A percentile compares a stretch with the other conserved stretches of the same genome.
Evolutionary conservation across 768 basidiomycete genomes (phyloP).

Genomic region (Lactarius sp.): DNA sequence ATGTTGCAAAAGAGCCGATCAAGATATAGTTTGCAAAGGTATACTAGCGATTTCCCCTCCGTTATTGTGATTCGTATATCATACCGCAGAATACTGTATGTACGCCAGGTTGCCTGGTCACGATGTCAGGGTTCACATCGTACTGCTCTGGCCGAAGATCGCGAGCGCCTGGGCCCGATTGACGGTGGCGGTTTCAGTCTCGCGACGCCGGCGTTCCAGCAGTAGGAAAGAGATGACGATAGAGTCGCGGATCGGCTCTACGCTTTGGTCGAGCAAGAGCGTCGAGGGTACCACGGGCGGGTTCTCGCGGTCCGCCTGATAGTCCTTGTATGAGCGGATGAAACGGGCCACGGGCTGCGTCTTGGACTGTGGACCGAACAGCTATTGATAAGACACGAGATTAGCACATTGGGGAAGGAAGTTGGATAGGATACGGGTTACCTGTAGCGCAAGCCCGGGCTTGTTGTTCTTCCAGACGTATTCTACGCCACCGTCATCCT

Average conservation of each 20-base stretch:
- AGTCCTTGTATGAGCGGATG: slow-evolving; percentile 16
- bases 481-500: slow-evolving; percentile 18
- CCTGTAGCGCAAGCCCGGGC: slow-evolving; percentile 19
- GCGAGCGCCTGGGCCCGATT: slow-evolving; percentile 3
- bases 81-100: background rate
- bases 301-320: slow-evolving; percentile 12
- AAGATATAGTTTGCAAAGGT: too few relatives aligned
- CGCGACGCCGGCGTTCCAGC: slow-evolving; percentile 24
- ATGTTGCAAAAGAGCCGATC: too few relatives aligned
- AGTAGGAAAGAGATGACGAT: slow-evolving; percentile 24
- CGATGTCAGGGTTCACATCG: background rate
- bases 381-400: background rate
- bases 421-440: background rate
- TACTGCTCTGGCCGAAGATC: background rate
- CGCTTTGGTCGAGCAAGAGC: slow-evolving; percentile 21
- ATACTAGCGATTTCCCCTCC: too few relatives aligned
- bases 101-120: background rate
- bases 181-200: slow-evolving; percentile 11
- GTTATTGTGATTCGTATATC: too few relatives aligned
- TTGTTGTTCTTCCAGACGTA: slow-evolving; percentile 22
- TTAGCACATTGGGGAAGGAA: background rate
- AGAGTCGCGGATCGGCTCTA: slow-evolving; percentile 19
- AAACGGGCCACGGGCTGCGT: slow-evolving; percentile 25
- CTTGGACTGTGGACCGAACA: slow-evolving; percentile 21
- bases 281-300: slow-evolving; percentile 18